Base-by-base conservation (phyloP, 2,329 filamentous ascomycete species). In the Trematosphaeria pertusa region DNA sequence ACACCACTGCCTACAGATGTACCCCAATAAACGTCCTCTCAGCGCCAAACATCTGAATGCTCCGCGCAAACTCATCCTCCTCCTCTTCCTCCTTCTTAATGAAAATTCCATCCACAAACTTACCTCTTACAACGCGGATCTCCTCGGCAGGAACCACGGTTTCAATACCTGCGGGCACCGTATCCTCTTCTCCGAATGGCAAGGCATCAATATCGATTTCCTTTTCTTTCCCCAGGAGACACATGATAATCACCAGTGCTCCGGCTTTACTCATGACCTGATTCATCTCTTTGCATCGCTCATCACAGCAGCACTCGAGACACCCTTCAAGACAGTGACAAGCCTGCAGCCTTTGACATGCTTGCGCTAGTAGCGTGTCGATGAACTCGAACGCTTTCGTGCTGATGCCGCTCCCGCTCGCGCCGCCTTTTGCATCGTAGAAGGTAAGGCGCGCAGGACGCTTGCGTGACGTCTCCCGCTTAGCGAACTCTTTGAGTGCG, bases 331-430 rank as follows among this genome's bases (percentile, higher is more conserved):
- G 73, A 64, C 92, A 97, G 30, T 79, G 75, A 62, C 94, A 99
- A 1, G 77, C 79, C 63, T 89, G 85, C 5, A 97, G 85, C 6
- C 94, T 80, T 46, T 84, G 79, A 28, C 94, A 81, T 0, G 92
- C 93, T 64, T 92, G 87, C 15, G 76, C 76, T 1, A 97, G 79
- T 24, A 97, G 75, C 24, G 87, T 69, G 62, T 96, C 91, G 15
- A 96, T 80, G 64, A 96, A 95, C 62, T 97, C 93, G 63, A 97
- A 97, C 0, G 91, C 93, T 67, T 96, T 97, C 30, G 87, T 89
- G 52, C 88, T 91, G 58, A 97, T 95, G 0, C 94, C 94, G 0
- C 85, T 88, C 0, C 93, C 93, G 33, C 84, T 82, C 0, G 88
- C 81, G 0, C 93, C 93, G 6, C 94, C 94, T 72, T 96, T 96